Conservation (phyloP, 2,329 filamentous ascomycete genomes). For the Gaeumannomyces tritici region DNA sequence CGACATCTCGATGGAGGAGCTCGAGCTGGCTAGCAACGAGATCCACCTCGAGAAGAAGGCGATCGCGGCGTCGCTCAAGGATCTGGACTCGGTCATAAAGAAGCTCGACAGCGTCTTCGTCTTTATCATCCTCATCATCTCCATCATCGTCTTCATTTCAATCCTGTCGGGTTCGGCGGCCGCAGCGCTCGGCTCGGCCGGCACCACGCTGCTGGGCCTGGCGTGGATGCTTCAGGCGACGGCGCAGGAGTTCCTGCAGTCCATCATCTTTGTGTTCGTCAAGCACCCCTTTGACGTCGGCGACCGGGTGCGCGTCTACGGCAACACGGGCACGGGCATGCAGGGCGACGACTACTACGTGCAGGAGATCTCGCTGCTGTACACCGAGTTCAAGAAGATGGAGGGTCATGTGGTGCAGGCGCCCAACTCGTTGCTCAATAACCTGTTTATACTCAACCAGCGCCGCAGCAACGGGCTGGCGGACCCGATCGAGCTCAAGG, state of each 20-base stretch:
- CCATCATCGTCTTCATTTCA: slow-evolving; percentile 78
- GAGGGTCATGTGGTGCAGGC: slow-evolving; percentile 93
- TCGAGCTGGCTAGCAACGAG: slow-evolving; percentile 88
- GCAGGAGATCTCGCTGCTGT: slow-evolving; percentile 84
- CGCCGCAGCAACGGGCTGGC: slow-evolving; percentile 80
- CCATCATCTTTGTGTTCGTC: slow-evolving; percentile 89
- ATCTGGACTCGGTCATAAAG: slow-evolving; percentile 84
- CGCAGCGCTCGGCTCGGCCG: slow-evolving; percentile 79
- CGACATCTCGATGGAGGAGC: slow-evolving; percentile 90
- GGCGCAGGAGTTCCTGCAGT: slow-evolving; percentile 89
- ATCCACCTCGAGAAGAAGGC: slow-evolving; percentile 92
- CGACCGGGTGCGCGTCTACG: slow-evolving; percentile 85
- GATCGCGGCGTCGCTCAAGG: slow-evolving; percentile 88
- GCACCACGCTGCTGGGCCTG: slow-evolving; percentile 77
- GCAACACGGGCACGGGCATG: slow-evolving; percentile 70
- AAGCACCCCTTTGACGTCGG: slow-evolving; percentile 97
- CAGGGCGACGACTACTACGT: slow-evolving; percentile 92
- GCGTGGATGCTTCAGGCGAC: slow-evolving; percentile 91
- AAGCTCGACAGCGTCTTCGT: slow-evolving; percentile 86
- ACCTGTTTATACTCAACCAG: slow-evolving; percentile 89
- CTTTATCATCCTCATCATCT: slow-evolving; percentile 74
- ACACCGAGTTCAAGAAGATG: slow-evolving; percentile 98
- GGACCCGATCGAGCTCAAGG: slow-evolving; percentile 72
- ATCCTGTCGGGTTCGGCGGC: slow-evolving; percentile 87
- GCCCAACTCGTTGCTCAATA: slow-evolving; percentile 88